A percentile compares a stretch with the other conserved stretches of the same genome.
These are phyloP conservation scores for Angomonas desouzai DNA, from an alignment of 208 protist genomes.

Conservation along the genomic window DNA sequence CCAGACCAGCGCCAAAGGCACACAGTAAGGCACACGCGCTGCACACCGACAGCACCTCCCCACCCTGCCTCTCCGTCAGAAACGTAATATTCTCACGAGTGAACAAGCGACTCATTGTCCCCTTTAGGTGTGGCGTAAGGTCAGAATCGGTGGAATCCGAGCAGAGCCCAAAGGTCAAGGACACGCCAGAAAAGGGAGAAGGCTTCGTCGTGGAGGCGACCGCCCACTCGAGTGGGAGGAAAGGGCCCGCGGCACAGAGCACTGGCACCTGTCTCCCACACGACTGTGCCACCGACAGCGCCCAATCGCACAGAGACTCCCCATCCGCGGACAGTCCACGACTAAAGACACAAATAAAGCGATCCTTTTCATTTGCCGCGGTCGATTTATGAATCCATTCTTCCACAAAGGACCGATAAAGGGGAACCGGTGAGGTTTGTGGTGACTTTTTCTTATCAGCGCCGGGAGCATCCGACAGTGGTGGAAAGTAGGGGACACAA, in stretches of 20 bases:
- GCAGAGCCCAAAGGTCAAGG: slow-evolving; percentile 16
- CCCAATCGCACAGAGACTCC: slow-evolving; percentile 21
- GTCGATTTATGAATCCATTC: background rate
- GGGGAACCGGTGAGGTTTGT: background rate
- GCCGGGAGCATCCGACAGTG: background rate
- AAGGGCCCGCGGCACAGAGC: slow-evolving; percentile 53
- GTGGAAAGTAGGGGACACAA: background rate
- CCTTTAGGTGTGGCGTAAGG: slow-evolving; percentile 14
- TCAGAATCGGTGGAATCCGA: slow-evolving; percentile 9
- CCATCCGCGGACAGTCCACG: slow-evolving; percentile 52
- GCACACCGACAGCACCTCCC: slow-evolving; percentile 49
- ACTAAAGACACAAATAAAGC: slow-evolving; percentile 24
- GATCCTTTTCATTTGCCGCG: background rate
- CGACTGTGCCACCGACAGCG: slow-evolving; percentile 18
- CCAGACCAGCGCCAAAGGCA: slow-evolving; percentile 77
- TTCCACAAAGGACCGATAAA: background rate
- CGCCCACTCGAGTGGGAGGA: slow-evolving; percentile 71
- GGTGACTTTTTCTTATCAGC: background rate
- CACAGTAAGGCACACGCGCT: slow-evolving; percentile 74
- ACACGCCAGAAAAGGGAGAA: slow-evolving; percentile 1
- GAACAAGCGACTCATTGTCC: slow-evolving; percentile 27
- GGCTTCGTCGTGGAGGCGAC: background rate
- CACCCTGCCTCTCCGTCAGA: slow-evolving; percentile 26
- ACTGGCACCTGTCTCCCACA: slow-evolving; percentile 18
- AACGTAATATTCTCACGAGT: slow-evolving; percentile 60